phyloP scores from a whole-genome alignment of 805 yeast species.

The Metschnikowia reukaufii region DNA sequence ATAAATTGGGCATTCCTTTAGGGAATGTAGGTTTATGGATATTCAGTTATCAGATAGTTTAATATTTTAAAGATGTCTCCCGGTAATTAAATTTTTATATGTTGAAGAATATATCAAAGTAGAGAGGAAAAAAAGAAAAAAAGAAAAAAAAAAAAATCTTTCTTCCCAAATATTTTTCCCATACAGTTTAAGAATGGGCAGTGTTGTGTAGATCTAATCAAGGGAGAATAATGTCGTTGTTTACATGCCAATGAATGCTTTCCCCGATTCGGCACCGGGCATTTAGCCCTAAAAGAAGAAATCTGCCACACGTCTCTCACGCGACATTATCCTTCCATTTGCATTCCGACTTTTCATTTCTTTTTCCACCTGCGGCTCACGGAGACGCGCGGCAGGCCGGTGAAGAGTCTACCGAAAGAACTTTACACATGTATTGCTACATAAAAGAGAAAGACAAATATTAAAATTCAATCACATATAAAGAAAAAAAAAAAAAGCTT shows the following conservation, averaged over 20 bases:
- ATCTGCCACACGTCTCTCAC: conserved; percentile 1
- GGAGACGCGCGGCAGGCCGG: neutral
- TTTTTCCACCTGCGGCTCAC: neutral
- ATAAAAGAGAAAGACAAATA: no score
- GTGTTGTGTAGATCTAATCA: neutral
- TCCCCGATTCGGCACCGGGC: conserved; percentile 1
- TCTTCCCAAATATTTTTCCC: neutral
- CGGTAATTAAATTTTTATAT: no score
- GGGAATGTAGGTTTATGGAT: no score
- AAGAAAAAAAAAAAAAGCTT: neutral
- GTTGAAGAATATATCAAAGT: no score
- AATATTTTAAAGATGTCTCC: no score
- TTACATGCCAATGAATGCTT: neutral
- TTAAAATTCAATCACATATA: no score
- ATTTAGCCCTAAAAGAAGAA: conserved; percentile 2
- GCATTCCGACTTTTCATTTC: neutral
- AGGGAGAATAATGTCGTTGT: neutral
- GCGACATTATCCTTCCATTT: neutral
- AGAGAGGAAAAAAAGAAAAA: no score
- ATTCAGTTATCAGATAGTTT: no score
- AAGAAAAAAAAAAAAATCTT: neutral
- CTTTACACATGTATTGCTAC: no score
- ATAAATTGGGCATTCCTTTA: no score
- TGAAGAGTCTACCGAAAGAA: neutral
- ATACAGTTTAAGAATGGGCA: neutral